Percentiles rank a stretch among this genome's conserved stretches.
Conservation (phyloP, 2,329 filamentous ascomycete genomes). For the Fusarium dlaminii region DNA sequence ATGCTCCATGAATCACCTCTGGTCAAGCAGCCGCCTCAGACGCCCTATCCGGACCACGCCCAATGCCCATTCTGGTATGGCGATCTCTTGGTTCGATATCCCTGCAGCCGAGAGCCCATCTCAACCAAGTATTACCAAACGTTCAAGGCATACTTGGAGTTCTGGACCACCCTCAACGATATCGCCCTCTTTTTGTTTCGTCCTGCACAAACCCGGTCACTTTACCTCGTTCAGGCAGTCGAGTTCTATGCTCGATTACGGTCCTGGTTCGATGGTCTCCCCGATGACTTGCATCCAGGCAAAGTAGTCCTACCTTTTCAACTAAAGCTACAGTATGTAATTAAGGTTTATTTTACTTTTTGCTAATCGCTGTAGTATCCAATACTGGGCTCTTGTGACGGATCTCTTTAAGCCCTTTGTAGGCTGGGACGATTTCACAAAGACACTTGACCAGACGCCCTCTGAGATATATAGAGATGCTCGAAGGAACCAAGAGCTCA, state of each 20-base stretch:
- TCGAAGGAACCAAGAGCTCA: not conserved
- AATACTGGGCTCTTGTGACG: not conserved
- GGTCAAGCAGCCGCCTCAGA: not conserved
- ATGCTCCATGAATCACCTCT: not conserved
- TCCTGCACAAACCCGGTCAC: not conserved
- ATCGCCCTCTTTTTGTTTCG: not conserved
- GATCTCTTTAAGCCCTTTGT: not conserved
- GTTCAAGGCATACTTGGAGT: not conserved
- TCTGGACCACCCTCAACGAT: not conserved
- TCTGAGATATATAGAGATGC: not conserved
- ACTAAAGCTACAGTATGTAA: not conserved
- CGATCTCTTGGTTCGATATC: not conserved
- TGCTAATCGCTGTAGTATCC: not conserved
- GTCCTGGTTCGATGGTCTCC: not conserved
- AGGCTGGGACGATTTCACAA: not conserved
- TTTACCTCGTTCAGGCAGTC: not conserved
- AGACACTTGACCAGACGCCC: not conserved
- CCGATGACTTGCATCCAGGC: not conserved
- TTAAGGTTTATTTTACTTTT: not conserved
- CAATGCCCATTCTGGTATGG: not conserved
- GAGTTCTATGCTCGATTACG: not conserved
- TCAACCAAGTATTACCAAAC: not conserved
- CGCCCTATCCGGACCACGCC: not conserved
- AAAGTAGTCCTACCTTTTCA: not conserved
- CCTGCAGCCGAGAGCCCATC: not conserved